Evolutionary conservation across 345 rosid genomes (phyloP), one percentile per base, ranked within the genome.

Genomic region (Bruguiera sexangula): DNA sequence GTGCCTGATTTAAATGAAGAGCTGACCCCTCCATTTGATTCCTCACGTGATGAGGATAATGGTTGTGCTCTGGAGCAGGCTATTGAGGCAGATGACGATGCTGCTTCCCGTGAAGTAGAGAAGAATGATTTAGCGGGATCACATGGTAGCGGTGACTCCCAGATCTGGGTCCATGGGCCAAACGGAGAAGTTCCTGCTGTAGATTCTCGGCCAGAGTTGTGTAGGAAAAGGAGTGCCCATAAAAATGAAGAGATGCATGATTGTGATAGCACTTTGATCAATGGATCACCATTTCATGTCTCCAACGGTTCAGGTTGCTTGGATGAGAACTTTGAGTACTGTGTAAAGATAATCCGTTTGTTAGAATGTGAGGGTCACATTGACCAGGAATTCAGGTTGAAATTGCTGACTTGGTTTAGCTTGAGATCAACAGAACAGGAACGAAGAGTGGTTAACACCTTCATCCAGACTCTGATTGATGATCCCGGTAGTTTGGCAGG

Each of bases 1-100:
- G 89, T 96, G 68, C 99, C 98, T 39, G 98, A 92, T 76, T 70
- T 96, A 79, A 96, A 96, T 43, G 99, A 87, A 77, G 98, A 92
- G 69, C 79, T 88, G 66, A 85, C 94, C 69, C 96, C 89, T 72
- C 92, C 88, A 39, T 85, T 74, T 60, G 97, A 90, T 54, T 92
- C 87, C 66, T 90, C 96, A 30, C 78, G 94, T 62, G 97, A 92
- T 80, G 96, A 92, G 84, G 96, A 92, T 76, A 83, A 82, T 48
- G 95, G 88, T 57, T 84, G 86, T 80, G 81, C 86, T 26, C 73
- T 88, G 70, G 87, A 77, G 59, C 91, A 70, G 39, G 85, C 79
- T 63, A 78, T 86, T 67, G 98, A 86, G 73, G 88, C 83, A 53
- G 80, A 77, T 60, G 93, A 90, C 74, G 96, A 89, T 77, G 89